phyloP scores from a whole-genome alignment of 2,329 filamentous ascomycete species.

The Fusarium paranaense region DNA sequence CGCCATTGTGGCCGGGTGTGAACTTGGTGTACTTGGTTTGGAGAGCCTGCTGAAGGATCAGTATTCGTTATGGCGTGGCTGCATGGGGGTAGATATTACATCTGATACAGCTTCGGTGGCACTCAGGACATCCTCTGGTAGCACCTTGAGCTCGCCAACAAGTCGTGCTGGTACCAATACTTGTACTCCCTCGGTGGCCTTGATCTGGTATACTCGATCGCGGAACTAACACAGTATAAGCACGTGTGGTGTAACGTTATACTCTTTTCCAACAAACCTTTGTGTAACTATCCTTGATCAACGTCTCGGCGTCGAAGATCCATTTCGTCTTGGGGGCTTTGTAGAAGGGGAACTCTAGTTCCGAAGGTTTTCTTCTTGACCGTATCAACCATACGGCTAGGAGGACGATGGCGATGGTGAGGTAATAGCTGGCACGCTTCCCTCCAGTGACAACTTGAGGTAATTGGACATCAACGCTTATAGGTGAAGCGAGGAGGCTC shows the following conservation, averaged over 20 bases:
- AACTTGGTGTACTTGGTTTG: constrained; percentile 65
- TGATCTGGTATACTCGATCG: constrained; percentile 63
- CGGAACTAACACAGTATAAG: constrained; percentile 54
- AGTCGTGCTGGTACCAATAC: constrained; percentile 59
- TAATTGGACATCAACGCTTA: constrained; percentile 34
- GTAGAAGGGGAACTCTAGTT: constrained; percentile 58
- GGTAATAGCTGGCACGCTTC: constrained; percentile 55
- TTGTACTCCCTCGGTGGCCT: constrained; percentile 62
- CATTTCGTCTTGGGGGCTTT: constrained; percentile 61
- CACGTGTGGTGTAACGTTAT: background rate
- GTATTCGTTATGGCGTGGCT: background rate
- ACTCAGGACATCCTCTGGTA: constrained; percentile 62
- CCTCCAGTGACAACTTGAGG: constrained; percentile 41
- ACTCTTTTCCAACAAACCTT: constrained; percentile 50
- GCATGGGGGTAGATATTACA: constrained; percentile 43
- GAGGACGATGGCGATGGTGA: constrained; percentile 51
- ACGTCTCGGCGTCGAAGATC: constrained; percentile 62
- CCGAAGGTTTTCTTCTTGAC: constrained; percentile 44
- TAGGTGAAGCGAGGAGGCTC: constrained; percentile 28
- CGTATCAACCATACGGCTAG: constrained; percentile 55
- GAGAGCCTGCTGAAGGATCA: constrained; percentile 54
- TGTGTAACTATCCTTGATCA: constrained; percentile 61
- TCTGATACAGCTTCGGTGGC: constrained; percentile 62
- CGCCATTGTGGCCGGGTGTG: constrained; percentile 58
- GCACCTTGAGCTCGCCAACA: constrained; percentile 59